phyloP scores from a whole-genome alignment of 306 rosid genomes.

The Benincasa hispida region DNA sequence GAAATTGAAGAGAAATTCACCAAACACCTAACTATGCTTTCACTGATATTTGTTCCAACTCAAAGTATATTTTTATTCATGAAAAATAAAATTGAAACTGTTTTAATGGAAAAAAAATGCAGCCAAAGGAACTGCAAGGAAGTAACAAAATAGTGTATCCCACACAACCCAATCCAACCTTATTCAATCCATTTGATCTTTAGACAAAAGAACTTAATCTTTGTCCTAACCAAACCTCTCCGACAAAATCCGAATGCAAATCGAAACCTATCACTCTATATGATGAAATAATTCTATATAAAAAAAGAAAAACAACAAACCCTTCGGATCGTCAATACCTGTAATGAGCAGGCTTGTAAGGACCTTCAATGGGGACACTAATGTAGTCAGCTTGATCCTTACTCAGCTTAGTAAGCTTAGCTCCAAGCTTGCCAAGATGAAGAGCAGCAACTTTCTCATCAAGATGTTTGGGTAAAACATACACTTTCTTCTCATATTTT shows the following conservation, averaged over 20 bases:
- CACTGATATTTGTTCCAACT: too few relatives aligned
- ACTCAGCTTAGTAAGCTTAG: conserved; percentile 68
- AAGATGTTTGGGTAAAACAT: conserved; percentile 83
- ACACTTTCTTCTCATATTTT: conserved; percentile 84
- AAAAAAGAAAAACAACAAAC: neutral
- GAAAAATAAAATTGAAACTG: neutral
- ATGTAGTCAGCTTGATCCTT: conserved; percentile 90
- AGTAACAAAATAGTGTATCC: neutral
- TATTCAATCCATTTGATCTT: conserved; percentile 4
- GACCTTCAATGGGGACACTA: conserved; percentile 82
- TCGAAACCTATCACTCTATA: conserved; percentile 14
- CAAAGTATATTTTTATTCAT: neutral
- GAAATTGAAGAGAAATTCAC: too few relatives aligned
- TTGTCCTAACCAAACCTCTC: conserved; percentile 3
- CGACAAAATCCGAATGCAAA: conserved; percentile 14
- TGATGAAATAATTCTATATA: neutral
- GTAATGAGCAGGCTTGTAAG: conserved; percentile 85
- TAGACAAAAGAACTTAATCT: neutral
- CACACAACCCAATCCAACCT: neutral
- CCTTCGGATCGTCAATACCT: conserved; percentile 47
- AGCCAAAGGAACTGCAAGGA: neutral
- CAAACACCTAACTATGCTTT: too few relatives aligned
- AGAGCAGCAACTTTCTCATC: conserved; percentile 98
- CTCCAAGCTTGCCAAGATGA: conserved; percentile 91
- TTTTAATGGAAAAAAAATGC: neutral